Evolutionary conservation across 208 protist genomes (phyloP), one percentile per base, ranked within the genome.

Genomic region (Acanthamoeba sp.): DNA sequence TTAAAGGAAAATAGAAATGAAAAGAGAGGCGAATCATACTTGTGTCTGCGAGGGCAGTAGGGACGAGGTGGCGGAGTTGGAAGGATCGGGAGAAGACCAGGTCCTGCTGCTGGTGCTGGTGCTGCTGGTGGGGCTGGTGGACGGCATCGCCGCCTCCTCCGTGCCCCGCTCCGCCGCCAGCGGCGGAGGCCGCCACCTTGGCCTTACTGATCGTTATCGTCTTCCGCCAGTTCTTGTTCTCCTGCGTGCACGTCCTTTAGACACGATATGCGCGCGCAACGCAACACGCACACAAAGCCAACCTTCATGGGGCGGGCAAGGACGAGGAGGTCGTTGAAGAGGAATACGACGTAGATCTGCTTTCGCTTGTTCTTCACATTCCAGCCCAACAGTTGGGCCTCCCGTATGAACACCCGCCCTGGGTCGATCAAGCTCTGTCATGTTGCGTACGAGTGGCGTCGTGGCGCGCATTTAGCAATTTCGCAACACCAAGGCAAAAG

Each of bases 371-470:
- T 80, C 36, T 80, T 80, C 22, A 80, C n/a, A 80, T 38, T 38
- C 69, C 69, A 80, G 10, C 69, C 69, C 69, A 80, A 24, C 10
- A 80, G 18, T 12, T 80, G 69, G 36, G 24, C 69, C 38, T 80
- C 69, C 22, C 69, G 69, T 12, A 80, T 45, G 36, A 80, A 80
- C 2, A 80, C 69, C 20, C 69, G 69, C 3, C 69, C 69, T 5
- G 69, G 69, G 69, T 80, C 69, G 38, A 80, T 80, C 32, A 80
- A 80, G 69, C 69, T 80, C 69, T 80, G n/a, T 22, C 12, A 62
- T 12, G 22, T 80, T 62, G 22, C 22, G 45, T 50, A 12, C 3
- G 45, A 12, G 45, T 12, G 45, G 45, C 45, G 7, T 16, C 3
- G 52, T 22, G 18, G 2, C 12, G 52, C n/a, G n/a, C n/a, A n/a